Base-by-base conservation (phyloP, 305 asterid species). In the Ilex paraguariensis region DNA sequence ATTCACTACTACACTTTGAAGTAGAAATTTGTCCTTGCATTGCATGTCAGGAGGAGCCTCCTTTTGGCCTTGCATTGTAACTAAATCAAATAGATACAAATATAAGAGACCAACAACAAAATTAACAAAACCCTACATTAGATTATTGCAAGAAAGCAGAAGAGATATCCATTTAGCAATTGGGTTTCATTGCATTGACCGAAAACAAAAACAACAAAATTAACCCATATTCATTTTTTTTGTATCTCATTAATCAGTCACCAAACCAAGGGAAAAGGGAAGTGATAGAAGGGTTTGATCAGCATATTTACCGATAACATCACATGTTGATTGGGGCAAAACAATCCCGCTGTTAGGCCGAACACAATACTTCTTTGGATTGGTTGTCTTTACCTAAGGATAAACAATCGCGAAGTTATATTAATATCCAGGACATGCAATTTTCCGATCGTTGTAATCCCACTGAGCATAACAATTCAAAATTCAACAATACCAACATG, bases 341-440 rank as follows among this genome's bases (percentile, higher is more conserved):
- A 88, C 79, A 61, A 88, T 57, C 63, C 90, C 94, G 14, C 75
- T 74, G 64, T 80, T 88, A 21, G 94, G 96, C 16, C 86, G 72
- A 67, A 82, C 96, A 58, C 82, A 73, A 59, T 82, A 88, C 63
- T 82, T 85, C 69, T 79, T 82, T 1, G 86, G 87, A 69, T 80
- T 81, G 28, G 96, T 85, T 10, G 96, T 83, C 77, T 86, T 73
- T 56, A 81, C 83, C 86, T 81, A 60, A 49, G 68, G 49, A 62
- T 15, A 51, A 14, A 56, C 31, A 52, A 14, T n/a, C 3, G 6
- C 16, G 13, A 49, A n/a, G 4, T 7, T 36, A 36, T 36, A 36
- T 8, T 8, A 36, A 36, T 36, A 36, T 4, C 42, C 42, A 36
- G 9, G 42, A 36, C 42, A 36, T 36, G 42, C 9, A 36, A 36